Evolutionary conservation across 1,284 basidiomycete genomes (phyloP).

Genomic region (Malassezia furfur): DNA sequence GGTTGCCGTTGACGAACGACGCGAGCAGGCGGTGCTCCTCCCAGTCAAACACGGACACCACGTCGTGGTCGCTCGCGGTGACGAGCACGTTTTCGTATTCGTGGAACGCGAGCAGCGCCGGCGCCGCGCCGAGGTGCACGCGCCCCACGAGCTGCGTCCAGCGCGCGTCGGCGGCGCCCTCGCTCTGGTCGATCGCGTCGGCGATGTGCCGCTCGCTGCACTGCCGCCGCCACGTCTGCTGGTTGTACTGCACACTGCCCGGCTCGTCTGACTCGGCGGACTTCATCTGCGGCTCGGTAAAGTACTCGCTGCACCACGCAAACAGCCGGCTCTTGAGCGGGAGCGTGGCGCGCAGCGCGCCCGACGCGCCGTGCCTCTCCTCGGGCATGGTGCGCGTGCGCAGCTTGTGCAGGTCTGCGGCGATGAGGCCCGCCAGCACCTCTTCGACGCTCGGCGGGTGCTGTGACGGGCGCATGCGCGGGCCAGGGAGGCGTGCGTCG

Average conservation of each 20-base stretch:
- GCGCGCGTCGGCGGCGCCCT: constrained; percentile 24
- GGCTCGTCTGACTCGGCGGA: constrained; percentile 88
- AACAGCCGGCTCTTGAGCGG: constrained; percentile 86
- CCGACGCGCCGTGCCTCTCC: constrained; percentile 50
- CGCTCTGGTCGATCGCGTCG: constrained; percentile 62
- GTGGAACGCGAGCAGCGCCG: constrained; percentile 66
- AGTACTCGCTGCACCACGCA: constrained; percentile 94
- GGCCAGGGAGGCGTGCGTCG: background rate
- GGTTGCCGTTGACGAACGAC: constrained; percentile 81
- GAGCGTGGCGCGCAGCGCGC: constrained; percentile 52
- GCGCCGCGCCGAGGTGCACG: constrained; percentile 55
- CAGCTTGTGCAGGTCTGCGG: constrained; percentile 35
- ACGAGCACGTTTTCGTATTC: constrained; percentile 82
- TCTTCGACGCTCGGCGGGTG: constrained; percentile 22
- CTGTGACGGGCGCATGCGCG: constrained; percentile 18
- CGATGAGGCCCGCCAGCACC: constrained; percentile 40
- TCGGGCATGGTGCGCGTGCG: constrained; percentile 18
- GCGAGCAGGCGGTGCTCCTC: constrained; percentile 65
- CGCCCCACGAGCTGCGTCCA: constrained; percentile 76
- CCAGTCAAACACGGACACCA: constrained; percentile 94
- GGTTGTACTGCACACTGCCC: constrained; percentile 83
- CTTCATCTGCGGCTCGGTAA: constrained; percentile 77
- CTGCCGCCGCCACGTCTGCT: constrained; percentile 87
- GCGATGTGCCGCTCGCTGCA: constrained; percentile 72
- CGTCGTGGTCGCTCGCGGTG: constrained; percentile 73